Percentiles rank a stretch among this genome's conserved stretches.
Evolutionary conservation across 768 basidiomycete genomes (phyloP).

Genomic region (Suillus ampliporus): DNA sequence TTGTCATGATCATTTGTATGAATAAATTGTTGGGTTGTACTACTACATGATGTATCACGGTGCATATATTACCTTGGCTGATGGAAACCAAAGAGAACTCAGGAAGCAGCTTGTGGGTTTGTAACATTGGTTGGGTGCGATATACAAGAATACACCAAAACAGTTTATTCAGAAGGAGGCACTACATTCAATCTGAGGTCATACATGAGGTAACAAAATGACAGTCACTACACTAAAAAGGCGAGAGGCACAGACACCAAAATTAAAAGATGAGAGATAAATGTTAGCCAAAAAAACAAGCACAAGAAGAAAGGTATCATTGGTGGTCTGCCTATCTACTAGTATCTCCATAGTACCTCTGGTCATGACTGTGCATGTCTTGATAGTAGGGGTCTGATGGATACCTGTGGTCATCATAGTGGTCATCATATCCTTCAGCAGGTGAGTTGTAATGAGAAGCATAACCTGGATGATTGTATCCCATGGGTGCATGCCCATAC

Average conservation of each 20-base stretch:
- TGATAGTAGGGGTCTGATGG: background rate
- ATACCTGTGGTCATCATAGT: background rate
- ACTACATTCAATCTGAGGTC: background rate
- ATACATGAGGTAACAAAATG: background rate
- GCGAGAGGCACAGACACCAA: background rate
- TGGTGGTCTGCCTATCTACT: background rate
- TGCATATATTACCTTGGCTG: too few relatives aligned
- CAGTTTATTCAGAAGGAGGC: background rate
- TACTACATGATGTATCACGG: too few relatives aligned
- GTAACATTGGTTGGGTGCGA: too few relatives aligned
- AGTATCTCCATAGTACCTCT: background rate
- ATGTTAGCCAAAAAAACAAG: background rate
- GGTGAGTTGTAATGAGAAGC: background rate
- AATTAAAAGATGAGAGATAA: background rate
- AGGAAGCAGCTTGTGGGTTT: too few relatives aligned
- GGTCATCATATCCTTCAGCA: background rate
- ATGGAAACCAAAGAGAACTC: too few relatives aligned
- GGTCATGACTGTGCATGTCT: background rate
- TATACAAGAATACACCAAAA: background rate
- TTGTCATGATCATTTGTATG: too few relatives aligned
- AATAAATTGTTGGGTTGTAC: too few relatives aligned
- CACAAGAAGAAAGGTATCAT: background rate
- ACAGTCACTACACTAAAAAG: conserved; percentile 3
- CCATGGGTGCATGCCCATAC: background rate
- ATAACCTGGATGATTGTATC: conserved; percentile 2